Percentiles rank a stretch among this genome's conserved stretches.
Evolutionary conservation across 352 stramenopile genomes (phyloP).

Genomic region (Phytophthora idaei): DNA sequence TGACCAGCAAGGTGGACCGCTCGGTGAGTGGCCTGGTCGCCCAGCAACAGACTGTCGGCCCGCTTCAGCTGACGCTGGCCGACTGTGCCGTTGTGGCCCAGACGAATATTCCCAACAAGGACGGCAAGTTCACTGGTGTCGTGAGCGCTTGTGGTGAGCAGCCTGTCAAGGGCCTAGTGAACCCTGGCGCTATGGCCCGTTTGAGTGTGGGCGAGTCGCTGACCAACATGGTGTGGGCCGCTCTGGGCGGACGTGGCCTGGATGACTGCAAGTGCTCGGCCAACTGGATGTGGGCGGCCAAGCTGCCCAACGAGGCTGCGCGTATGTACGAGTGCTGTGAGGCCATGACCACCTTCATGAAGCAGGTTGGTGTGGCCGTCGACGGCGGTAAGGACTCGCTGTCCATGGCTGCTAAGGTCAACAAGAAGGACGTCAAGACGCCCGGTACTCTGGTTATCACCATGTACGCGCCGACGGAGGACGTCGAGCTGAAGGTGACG

Average conservation of each 20-base stretch:
- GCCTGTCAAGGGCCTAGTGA: slow-evolving; percentile 96
- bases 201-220: slow-evolving; percentile 97
- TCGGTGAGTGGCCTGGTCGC: slow-evolving; percentile 98
- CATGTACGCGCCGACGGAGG: slow-evolving; percentile 96
- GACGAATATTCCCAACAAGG: slow-evolving; percentile 91
- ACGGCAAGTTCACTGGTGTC: slow-evolving; percentile 92
- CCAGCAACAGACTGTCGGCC: slow-evolving; percentile 99
- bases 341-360: slow-evolving; percentile 95
- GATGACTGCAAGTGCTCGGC: slow-evolving; percentile 97
- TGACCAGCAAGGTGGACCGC: slow-evolving; percentile 98
- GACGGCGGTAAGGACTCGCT: slow-evolving; percentile 99
- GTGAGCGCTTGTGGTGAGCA: slow-evolving; percentile 97
- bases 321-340: slow-evolving; percentile 99
- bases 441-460: slow-evolving; percentile 98
- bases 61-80: slow-evolving; percentile 96
- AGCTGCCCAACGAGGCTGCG: slow-evolving; percentile 97
- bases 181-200: slow-evolving; percentile 95
- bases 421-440: slow-evolving; percentile 97
- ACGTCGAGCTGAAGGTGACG: slow-evolving; percentile 97
- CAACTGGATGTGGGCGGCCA: slow-evolving; percentile 99
- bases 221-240: slow-evolving; percentile 99
- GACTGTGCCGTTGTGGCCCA: slow-evolving; percentile 98
- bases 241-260: slow-evolving; percentile 89
- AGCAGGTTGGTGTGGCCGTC: slow-evolving; percentile 95
- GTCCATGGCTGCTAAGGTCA: slow-evolving; percentile 97